Percentiles rank a stretch among this genome's conserved stretches.
Evolutionary conservation across 2,329 filamentous ascomycete species (phyloP).

Genomic region (Nakataea oryzae): DNA sequence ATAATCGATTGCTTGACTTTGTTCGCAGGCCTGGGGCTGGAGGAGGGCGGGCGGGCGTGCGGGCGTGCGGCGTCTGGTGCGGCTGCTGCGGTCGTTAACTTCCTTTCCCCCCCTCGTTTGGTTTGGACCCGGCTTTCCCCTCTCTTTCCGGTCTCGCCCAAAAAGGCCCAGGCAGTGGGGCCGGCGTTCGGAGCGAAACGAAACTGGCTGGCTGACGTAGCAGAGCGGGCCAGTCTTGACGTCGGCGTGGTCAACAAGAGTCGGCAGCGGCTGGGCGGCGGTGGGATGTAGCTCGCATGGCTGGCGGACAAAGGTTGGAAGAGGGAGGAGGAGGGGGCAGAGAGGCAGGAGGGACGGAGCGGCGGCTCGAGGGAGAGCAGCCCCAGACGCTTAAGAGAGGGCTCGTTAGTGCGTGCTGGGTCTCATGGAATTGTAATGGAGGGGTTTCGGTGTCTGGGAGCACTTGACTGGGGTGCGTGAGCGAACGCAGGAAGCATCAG

Average conservation of each 20-base stretch:
- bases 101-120: neutral
- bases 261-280: neutral
- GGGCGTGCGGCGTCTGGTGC: neutral
- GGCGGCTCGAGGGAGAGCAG: neutral
- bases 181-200: neutral
- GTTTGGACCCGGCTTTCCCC: neutral
- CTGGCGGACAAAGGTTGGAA: neutral
- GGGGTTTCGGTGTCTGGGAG: neutral
- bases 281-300: neutral
- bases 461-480: neutral
- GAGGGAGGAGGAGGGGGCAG: neutral
- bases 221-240: neutral
- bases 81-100: too few species aligned
- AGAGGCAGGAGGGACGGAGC: neutral
- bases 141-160: neutral
- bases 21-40: too few species aligned
- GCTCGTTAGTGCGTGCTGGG: neutral
- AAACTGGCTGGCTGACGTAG: neutral
- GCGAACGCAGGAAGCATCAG: neutral
- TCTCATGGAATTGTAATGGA: neutral
- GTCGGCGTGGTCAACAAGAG: neutral
- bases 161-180: neutral
- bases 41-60: slow-evolving; percentile 11
- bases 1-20: neutral
- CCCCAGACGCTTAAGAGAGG: neutral